Evolutionary conservation across 2,329 filamentous ascomycete species (phyloP).

Genomic region (Nigrospora oryzae): DNA sequence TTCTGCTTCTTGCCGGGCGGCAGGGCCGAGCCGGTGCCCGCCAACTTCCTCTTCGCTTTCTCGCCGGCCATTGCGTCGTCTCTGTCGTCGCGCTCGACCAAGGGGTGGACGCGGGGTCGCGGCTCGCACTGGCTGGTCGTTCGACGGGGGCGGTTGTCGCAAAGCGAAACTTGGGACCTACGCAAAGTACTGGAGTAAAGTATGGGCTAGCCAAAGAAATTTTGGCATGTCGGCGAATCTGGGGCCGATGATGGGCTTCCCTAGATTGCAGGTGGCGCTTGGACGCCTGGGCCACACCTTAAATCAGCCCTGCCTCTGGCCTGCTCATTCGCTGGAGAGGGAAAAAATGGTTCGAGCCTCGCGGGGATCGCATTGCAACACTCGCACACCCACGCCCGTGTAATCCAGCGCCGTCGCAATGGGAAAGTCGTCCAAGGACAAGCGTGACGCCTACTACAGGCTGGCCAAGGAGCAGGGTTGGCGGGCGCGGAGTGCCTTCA

Average conservation of each 20-base stretch:
- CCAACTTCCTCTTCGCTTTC: conserved; percentile 6
- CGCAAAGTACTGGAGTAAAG: too few species aligned
- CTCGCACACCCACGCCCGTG: too few species aligned
- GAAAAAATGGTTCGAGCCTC: conserved; percentile 6
- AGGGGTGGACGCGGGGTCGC: too few species aligned
- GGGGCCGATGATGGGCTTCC: too few species aligned
- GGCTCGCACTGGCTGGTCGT: too few species aligned
- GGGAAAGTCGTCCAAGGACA: conserved; percentile 98
- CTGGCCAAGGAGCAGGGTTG: conserved; percentile 98
- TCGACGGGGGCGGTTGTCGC: too few species aligned
- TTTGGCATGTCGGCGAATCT: too few species aligned
- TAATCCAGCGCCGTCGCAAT: conserved; percentile 34
- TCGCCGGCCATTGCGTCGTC: background rate
- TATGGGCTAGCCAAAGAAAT: too few species aligned
- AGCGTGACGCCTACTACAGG: conserved; percentile 94
- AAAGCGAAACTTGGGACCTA: too few species aligned
- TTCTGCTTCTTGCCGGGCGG: conserved; percentile 8
- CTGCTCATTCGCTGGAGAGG: conserved; percentile 4
- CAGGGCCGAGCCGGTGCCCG: background rate
- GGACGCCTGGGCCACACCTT: conserved; percentile 14
- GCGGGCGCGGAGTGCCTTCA: conserved; percentile 93
- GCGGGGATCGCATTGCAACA: too few species aligned
- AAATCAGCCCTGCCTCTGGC: conserved; percentile 14
- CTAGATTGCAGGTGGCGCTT: too few species aligned
- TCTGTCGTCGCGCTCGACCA: background rate